phyloP scores from a whole-genome alignment of 2,329 filamentous ascomycete genomes.

The Aspergillus texensis region DNA sequence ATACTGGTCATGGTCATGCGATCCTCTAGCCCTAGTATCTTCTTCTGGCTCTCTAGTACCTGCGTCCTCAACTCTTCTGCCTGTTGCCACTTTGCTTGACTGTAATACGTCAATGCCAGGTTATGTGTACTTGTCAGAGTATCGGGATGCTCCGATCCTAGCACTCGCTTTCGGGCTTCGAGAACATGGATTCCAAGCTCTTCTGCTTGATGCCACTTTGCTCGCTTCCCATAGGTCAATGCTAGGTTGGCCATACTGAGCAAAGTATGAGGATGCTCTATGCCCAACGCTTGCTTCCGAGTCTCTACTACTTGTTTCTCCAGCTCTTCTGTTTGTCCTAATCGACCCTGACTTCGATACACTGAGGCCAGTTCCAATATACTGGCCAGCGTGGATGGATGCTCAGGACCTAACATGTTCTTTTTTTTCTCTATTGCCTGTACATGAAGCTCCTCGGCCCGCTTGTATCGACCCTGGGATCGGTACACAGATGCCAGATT shows the following conservation, averaged over 20 bases:
- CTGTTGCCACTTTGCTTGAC: conserved; percentile 1
- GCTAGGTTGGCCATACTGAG: no score
- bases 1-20: neutral
- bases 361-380: neutral
- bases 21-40: neutral
- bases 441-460: neutral
- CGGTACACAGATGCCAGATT: neutral
- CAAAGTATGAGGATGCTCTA: neutral
- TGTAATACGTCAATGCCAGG: neutral
- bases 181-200: no score
- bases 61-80: neutral
- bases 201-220: no score
- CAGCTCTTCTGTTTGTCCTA: conserved; percentile 2
- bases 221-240: no score
- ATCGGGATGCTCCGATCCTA: neutral
- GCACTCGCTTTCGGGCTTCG: neutral
- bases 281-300: neutral
- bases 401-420: neutral
- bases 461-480: neutral
- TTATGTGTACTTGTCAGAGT: neutral
- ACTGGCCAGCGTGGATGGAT: neutral
- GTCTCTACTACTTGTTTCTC: neutral
- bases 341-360: neutral
- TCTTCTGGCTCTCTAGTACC: neutral
- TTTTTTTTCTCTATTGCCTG: neutral